These are phyloP conservation scores for Fistulinella prunicolor DNA, from an alignment of 768 basidiomycete species.

Conservation along the genomic window DNA sequence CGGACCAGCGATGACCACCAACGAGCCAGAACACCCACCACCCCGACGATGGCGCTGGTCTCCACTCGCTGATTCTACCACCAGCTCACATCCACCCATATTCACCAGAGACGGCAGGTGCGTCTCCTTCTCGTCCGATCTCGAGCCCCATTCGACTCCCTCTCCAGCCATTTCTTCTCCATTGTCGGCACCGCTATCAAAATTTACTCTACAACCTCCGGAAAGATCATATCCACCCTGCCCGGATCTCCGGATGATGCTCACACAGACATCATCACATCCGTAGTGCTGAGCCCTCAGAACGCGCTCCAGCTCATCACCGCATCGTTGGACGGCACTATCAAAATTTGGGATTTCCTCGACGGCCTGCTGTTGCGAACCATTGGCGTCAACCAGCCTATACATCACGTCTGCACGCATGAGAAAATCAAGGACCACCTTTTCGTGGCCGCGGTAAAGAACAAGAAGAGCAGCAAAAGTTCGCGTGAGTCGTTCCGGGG, in stretches of 20 bases:
- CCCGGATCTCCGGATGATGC: conserved; percentile 46
- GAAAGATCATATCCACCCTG: conserved; percentile 81
- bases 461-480: conserved; percentile 42
- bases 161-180: conserved; percentile 81
- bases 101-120: conserved; percentile 91
- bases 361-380: conserved; percentile 78
- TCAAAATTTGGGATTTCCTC: conserved; percentile 92
- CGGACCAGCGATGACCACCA: conserved; percentile 10
- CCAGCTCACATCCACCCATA: conserved; percentile 64
- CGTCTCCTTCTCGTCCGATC: conserved; percentile 16
- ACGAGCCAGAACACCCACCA: conserved; percentile 3
- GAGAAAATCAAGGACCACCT: conserved; percentile 63
- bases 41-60: conserved; percentile 59
- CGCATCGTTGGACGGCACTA: conserved; percentile 74
- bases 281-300: conserved; percentile 72
- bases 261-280: conserved; percentile 59
- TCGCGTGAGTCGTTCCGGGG: conserved; percentile 11
- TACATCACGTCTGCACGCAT: conserved; percentile 71
- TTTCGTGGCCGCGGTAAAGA: conserved; percentile 63
- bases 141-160: conserved; percentile 12
- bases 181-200: conserved; percentile 79
- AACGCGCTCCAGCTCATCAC: conserved; percentile 91
- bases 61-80: conserved; percentile 64
- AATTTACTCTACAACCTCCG: conserved; percentile 77
- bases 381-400: conserved; percentile 64